Base-by-base conservation (phyloP, 768 basidiomycete species). In the Macrocybe gigantea region DNA sequence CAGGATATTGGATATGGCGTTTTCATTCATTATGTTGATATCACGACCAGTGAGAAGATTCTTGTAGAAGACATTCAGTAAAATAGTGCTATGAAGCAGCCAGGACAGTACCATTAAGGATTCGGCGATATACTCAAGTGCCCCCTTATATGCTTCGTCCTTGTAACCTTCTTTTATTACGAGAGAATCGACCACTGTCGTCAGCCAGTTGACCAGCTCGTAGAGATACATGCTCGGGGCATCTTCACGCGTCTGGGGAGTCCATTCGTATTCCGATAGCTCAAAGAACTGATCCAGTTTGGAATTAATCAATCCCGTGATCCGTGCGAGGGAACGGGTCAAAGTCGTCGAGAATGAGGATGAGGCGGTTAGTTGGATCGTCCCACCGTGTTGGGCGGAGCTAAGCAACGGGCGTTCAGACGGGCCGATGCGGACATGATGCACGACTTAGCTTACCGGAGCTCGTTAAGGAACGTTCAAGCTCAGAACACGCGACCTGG, bases 271-370 rank as follows among this genome's bases (percentile, higher is more conserved):
- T 66, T 95, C 91, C 4, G 94, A 87, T 38, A 95, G 74, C 50
- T 92, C 96, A 62, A 96, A 95, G 71, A 95, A 95, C 56, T 93
- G 89, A 59, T 95, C 90, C 6, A 98, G 82, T 62, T 99, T 98
- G 14, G 88, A 87, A 6, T 82, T 79, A 58, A 98, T 94, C 38
- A 95, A 76, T 8, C 75, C 74, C 12, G 85, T 83, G 55, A 98
- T 88, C 5, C 92, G 85, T 32, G 73, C 70, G 41, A 84, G 75
- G 7, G 93, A 87, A 37, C 77, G 77, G 7, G 75, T 69, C 35
- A 93, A 74, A 2, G 89, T 85, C 12, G 72, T 61, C 43, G 79
- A 74, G 60, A 98, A 94, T 1, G 88, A 79, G 2, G 67, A 64
- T 12, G 70, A 72, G 22, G 80, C 80, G 35, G 71, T 73, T 9